phyloP scores from a whole-genome alignment of 495 filamentous ascomycete species.

The Daldinia childiae region DNA sequence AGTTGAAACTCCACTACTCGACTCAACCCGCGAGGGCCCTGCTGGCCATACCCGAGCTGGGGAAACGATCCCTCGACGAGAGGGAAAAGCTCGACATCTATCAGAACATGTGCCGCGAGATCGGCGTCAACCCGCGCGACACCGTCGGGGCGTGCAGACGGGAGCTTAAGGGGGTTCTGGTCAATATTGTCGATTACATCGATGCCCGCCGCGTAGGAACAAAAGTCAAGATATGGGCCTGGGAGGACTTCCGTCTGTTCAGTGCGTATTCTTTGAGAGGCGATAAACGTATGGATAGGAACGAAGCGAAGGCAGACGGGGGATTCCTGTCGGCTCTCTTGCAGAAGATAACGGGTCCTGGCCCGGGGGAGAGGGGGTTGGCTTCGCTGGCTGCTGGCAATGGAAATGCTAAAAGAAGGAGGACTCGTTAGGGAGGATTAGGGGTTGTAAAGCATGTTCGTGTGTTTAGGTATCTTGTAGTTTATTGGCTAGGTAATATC shows the following conservation, averaged over 20 bases:
- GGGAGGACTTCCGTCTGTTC: slow-evolving; percentile 42
- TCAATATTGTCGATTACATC: slow-evolving; percentile 65
- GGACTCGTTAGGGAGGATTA: background rate
- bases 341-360: slow-evolving; percentile 28
- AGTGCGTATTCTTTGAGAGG: slow-evolving; percentile 50
- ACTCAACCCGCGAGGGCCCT: slow-evolving; percentile 22
- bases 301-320: slow-evolving; percentile 50
- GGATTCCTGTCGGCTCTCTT: slow-evolving; percentile 55
- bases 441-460: slow-evolving; percentile 7
- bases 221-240: slow-evolving; percentile 47
- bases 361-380: background rate
- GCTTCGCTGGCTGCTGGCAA: background rate
- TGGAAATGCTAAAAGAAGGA: slow-evolving; percentile 10
- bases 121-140: slow-evolving; percentile 18
- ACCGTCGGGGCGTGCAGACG: slow-evolving; percentile 44
- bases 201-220: slow-evolving; percentile 51
- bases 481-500: too few species aligned
- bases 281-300: slow-evolving; percentile 48
- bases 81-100: slow-evolving; percentile 39
- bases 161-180: slow-evolving; percentile 48
- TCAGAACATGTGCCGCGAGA: slow-evolving; percentile 47
- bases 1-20: slow-evolving; percentile 47
- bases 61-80: slow-evolving; percentile 8
- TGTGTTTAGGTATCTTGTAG: background rate
- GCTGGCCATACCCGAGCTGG: background rate